Evolutionary conservation across 148 eudicot genomes (phyloP).

Genomic region (Gaultheria prostrata): DNA sequence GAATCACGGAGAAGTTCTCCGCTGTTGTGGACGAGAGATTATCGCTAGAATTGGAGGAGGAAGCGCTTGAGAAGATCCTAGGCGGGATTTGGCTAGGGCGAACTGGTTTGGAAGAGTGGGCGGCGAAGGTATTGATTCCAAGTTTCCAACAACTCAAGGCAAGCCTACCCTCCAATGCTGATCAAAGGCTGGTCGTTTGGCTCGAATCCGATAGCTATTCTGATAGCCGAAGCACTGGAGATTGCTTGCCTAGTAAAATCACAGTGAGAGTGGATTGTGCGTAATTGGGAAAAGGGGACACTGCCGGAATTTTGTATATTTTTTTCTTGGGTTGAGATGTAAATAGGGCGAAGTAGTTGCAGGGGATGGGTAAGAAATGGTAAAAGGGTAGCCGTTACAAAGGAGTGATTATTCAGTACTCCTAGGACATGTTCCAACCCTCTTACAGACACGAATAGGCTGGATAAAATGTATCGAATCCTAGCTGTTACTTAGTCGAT

Average conservation of each 20-base stretch:
- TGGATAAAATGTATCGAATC: not conserved
- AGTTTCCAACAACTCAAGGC: constrained; percentile 49
- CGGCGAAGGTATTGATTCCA: constrained; percentile 49
- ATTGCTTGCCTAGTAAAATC: constrained; percentile 59
- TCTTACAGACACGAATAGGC: not conserved
- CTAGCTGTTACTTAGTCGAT: not conserved
- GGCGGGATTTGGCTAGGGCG: constrained; percentile 79
- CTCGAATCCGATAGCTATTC: constrained; percentile 45
- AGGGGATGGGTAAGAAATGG: constrained; percentile 1
- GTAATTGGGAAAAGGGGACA: not conserved
- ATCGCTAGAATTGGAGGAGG: constrained; percentile 51
- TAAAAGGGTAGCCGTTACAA: constrained; percentile 11
- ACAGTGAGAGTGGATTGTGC: constrained; percentile 31
- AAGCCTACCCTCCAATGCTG: constrained; percentile 22
- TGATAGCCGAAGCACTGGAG: constrained; percentile 39
- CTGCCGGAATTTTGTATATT: constrained; percentile 12
- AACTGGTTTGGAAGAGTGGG: constrained; percentile 63
- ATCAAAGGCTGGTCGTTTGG: constrained; percentile 29
- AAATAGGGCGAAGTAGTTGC: constrained; percentile 23
- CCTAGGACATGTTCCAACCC: not conserved
- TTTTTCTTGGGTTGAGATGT: constrained; percentile 21
- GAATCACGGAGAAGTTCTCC: constrained; percentile 43
- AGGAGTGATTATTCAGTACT: constrained; percentile 8
- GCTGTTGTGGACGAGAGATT: constrained; percentile 42
- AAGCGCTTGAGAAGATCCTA: constrained; percentile 66